phyloP scores from a whole-genome alignment of 1,284 basidiomycete species.

The Fomitiporia mediterranea region DNA sequence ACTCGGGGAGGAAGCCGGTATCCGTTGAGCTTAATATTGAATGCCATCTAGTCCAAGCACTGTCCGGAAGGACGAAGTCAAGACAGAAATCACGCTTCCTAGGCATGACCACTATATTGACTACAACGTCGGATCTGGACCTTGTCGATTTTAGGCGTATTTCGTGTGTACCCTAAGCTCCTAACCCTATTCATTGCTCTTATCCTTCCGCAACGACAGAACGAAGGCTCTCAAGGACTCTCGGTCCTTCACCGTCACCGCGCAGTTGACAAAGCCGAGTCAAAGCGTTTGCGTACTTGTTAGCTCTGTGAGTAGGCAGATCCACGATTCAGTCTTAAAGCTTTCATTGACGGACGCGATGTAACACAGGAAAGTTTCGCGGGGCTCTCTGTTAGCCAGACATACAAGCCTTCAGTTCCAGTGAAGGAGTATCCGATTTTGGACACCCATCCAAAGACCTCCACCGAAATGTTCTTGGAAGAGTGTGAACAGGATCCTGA shows the following conservation, averaged over 20 bases:
- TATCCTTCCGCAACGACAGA: slow-evolving; percentile 34
- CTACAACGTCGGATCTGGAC: slow-evolving; percentile 64
- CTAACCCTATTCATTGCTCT: slow-evolving; percentile 3
- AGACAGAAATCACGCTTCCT: slow-evolving; percentile 35
- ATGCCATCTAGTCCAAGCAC: slow-evolving; percentile 44
- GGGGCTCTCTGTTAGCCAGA: slow-evolving; percentile 48
- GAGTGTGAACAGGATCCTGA: slow-evolving; percentile 61
- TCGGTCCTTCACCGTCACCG: slow-evolving; percentile 55
- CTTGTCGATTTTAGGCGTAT: slow-evolving; percentile 75
- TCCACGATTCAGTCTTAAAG: background rate
- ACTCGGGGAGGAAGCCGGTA: slow-evolving; percentile 49
- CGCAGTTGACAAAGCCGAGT: slow-evolving; percentile 64
- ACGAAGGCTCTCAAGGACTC: slow-evolving; percentile 55
- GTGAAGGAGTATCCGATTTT: slow-evolving; percentile 55
- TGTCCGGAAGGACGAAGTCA: slow-evolving; percentile 26
- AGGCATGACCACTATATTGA: slow-evolving; percentile 66
- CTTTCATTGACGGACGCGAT: slow-evolving; percentile 3
- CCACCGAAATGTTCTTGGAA: slow-evolving; percentile 58
- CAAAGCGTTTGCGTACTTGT: slow-evolving; percentile 62
- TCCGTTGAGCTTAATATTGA: slow-evolving; percentile 55
- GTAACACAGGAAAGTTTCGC: slow-evolving; percentile 58
- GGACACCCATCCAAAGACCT: slow-evolving; percentile 64
- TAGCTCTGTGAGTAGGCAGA: slow-evolving; percentile 47
- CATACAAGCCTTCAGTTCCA: slow-evolving; percentile 53
- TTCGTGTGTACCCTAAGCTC: slow-evolving; percentile 41